Conservation (phyloP, 495 filamentous ascomycete species). For the Hypoxylon cercidicola region DNA sequence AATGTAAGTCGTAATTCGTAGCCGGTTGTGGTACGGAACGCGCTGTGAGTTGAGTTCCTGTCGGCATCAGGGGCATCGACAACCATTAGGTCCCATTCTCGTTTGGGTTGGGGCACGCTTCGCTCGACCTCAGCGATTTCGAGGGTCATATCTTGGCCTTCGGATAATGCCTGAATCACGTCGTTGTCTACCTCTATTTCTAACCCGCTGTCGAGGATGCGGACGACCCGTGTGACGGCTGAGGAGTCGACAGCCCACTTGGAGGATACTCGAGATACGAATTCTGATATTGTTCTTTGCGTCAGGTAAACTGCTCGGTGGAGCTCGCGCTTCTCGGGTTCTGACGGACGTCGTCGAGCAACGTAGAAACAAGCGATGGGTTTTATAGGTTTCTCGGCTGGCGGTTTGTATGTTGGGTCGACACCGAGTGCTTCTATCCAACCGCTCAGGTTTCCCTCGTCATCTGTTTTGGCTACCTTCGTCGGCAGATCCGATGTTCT, state of each 20-base stretch:
- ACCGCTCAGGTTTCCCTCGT: conserved; percentile 68
- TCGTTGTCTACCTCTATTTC: conserved; percentile 92
- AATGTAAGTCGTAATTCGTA: conserved; percentile 62
- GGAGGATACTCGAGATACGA: conserved; percentile 73
- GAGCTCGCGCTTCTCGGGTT: conserved; percentile 67
- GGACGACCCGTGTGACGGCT: conserved; percentile 74
- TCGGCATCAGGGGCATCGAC: conserved; percentile 57
- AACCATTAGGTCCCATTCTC: conserved; percentile 64
- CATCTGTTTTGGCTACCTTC: conserved; percentile 58
- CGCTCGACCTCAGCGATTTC: conserved; percentile 56
- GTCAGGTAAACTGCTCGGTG: conserved; percentile 90
- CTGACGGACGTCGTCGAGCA: conserved; percentile 64
- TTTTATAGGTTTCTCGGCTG: conserved; percentile 74
- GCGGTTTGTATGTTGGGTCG: conserved; percentile 85
- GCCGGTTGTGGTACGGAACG: conserved; percentile 47
- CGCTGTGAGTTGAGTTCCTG: conserved; percentile 47
- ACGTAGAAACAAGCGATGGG: conserved; percentile 90
- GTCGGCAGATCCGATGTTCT: conserved; percentile 62
- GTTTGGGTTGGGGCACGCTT: conserved; percentile 50
- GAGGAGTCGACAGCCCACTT: conserved; percentile 82
- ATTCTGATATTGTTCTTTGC: conserved; percentile 75
- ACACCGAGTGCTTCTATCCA: conserved; percentile 95
- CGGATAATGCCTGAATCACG: conserved; percentile 82
- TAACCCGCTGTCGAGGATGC: conserved; percentile 74
- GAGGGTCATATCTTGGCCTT: conserved; percentile 88